Evolutionary conservation across 2,329 filamentous ascomycete genomes (phyloP), one percentile per base, ranked within the genome.

Genomic region (Gnomoniopsis sp.): DNA sequence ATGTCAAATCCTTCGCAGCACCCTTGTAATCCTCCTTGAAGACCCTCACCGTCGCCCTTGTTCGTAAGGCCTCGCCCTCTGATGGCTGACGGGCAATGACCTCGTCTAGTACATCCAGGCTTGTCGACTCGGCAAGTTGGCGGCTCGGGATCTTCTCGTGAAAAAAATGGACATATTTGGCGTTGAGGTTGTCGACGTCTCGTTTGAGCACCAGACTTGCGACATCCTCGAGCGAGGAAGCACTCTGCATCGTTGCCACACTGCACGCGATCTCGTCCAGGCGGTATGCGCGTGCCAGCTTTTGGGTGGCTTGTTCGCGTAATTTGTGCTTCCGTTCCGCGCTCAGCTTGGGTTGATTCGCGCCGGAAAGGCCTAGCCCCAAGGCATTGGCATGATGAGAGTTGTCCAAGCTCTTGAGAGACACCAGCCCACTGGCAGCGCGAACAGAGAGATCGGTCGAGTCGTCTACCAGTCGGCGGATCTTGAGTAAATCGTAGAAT

Each of bases 151-250:
- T 93, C 81, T 93, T 95, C 74, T 96, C 90, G 73, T 93, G 90
- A 72, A 96, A 96, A 75, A 93, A 95, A 70, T 95, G 89, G n/a
- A 95, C 91, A 69, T 95, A 95, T 71, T 88, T 89, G 30, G 90
- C 91, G 67, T 95, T 89, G 47, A 79, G 73, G 67, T 92, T 86
- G 53, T 79, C 71, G n/a, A 84, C 79, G 61, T 84, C 87, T 61
- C 89, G 80, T 70, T 89, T 85, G 62, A 95, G 74, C 34, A 96
- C 90, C 62, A 88, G 77, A 6, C 82, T 79, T 2, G 88, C 90
- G 2, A 95, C 88, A 59, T 91, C 88, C 66, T 95, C 89, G 14
- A 96, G 76, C 0, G 88, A 85, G 19, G 88, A 89, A 1, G 89
- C 86, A 57, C 87, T 86, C 74, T 93, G 89, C 90, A 93, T 95